Percentiles rank a stretch among this genome's conserved stretches.
These are phyloP conservation scores for Botrytis paeoniae DNA, from an alignment of 2,329 filamentous ascomycete species.

Conservation along the genomic window DNA sequence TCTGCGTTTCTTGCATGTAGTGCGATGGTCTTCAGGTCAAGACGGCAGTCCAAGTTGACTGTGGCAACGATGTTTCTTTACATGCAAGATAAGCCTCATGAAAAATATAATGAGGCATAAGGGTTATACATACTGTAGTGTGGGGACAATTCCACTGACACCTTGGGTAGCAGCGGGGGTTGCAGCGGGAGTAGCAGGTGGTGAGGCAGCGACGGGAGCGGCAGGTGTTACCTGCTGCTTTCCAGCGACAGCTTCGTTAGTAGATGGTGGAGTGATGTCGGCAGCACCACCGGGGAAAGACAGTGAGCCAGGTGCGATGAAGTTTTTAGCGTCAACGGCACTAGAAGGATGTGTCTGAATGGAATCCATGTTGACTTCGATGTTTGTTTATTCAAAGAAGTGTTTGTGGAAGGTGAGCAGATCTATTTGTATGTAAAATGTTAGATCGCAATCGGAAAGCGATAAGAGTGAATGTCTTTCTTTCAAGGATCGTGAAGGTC, in stretches of 20 bases:
- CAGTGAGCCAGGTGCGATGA: slow-evolving; percentile 87
- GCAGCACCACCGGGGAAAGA: slow-evolving; percentile 84
- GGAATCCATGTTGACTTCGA: slow-evolving; percentile 64
- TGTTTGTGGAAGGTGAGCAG: slow-evolving; percentile 27
- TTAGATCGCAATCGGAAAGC: slow-evolving; percentile 29
- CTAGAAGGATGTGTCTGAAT: slow-evolving; percentile 89
- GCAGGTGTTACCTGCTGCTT: slow-evolving; percentile 55
- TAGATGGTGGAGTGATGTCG: slow-evolving; percentile 77
- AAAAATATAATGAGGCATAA: slow-evolving; percentile 36
- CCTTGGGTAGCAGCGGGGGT: slow-evolving; percentile 79
- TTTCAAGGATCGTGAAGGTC: background rate
- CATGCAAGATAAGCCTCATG: slow-evolving; percentile 52
- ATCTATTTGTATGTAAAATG: slow-evolving; percentile 29
- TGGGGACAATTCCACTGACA: slow-evolving; percentile 87
- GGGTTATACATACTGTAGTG: slow-evolving; percentile 86
- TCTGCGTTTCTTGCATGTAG: slow-evolving; percentile 97
- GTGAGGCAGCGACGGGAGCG: slow-evolving; percentile 69
- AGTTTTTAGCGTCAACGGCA: slow-evolving; percentile 90
- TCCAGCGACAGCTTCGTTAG: slow-evolving; percentile 57
- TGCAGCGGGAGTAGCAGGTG: slow-evolving; percentile 84
- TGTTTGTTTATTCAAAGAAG: slow-evolving; percentile 25
- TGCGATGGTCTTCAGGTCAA: slow-evolving; percentile 98
- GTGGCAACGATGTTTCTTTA: slow-evolving; percentile 98
- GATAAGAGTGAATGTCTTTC: background rate
- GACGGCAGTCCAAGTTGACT: slow-evolving; percentile 93